Evolutionary conservation across 805 yeast genomes (phyloP).

Genomic region (Starmerella asiatica): DNA sequence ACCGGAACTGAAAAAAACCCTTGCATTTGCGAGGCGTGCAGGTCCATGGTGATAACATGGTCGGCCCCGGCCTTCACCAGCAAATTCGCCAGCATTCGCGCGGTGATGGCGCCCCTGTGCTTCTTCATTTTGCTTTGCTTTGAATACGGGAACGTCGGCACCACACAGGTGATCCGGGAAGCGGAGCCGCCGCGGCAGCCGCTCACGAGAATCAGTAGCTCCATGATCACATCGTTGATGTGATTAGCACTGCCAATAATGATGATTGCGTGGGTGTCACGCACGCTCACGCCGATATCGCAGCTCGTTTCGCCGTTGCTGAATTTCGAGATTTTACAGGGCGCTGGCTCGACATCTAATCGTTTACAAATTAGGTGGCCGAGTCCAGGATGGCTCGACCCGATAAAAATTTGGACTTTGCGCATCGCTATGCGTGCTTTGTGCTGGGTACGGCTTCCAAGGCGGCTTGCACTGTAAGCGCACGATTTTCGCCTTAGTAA

Average conservation of each 20-base stretch:
- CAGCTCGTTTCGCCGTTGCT: conserved; percentile 97
- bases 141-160: conserved; percentile 95
- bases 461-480: no score
- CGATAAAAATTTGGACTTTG: conserved; percentile 92
- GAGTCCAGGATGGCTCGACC: conserved; percentile 89
- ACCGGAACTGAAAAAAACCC: conserved; percentile 97
- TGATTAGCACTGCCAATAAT: conserved; percentile 84
- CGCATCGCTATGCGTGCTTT: conserved; percentile 46
- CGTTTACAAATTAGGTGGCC: conserved; percentile 83
- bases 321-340: conserved; percentile 79
- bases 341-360: conserved; percentile 86
- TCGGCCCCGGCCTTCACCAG: conserved; percentile 98
- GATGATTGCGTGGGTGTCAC: conserved; percentile 94
- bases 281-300: conserved; percentile 82
- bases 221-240: conserved; percentile 90
- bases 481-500: no score
- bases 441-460: no score
- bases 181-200: conserved; percentile 99
- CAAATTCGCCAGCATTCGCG: conserved; percentile 89
- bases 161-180: conserved; percentile 89
- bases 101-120: conserved; percentile 97
- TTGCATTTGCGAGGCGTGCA: conserved; percentile 96
- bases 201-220: conserved; percentile 75
- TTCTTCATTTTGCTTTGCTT: conserved; percentile 97
- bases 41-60: conserved; percentile 94